Evolutionary conservation across 345 rosid genomes (phyloP).

Genomic region (Gossypium arboreum): DNA sequence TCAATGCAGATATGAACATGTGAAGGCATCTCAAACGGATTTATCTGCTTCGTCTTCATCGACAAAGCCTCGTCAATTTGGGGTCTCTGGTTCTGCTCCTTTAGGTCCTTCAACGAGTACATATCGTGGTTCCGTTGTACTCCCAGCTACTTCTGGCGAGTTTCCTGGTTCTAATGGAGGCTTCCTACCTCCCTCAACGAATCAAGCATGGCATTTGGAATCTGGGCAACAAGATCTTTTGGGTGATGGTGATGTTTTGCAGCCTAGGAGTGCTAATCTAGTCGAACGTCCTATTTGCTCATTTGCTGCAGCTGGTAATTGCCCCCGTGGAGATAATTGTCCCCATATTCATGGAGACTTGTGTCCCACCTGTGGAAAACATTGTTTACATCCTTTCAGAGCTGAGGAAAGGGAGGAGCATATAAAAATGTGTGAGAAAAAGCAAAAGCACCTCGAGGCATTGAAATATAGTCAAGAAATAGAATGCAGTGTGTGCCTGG

Average conservation of each 20-base stretch:
- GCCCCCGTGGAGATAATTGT: conserved; percentile 77
- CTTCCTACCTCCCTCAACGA: neutral
- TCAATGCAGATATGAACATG: conserved; percentile 84
- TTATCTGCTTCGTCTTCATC: conserved; percentile 60
- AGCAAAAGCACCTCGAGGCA: conserved; percentile 61
- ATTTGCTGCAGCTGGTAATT: conserved; percentile 80
- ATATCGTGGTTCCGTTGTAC: conserved; percentile 22
- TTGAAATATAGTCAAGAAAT: conserved; percentile 57
- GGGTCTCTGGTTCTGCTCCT: conserved; percentile 28
- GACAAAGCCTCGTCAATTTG: conserved; percentile 27
- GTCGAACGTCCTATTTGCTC: conserved; percentile 74
- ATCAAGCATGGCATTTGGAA: conserved; percentile 37
- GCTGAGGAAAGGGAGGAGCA: conserved; percentile 81
- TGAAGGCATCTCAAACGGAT: conserved; percentile 42
- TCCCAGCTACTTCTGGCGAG: conserved; percentile 29
- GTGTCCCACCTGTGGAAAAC: conserved; percentile 78
- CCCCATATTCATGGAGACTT: conserved; percentile 78
- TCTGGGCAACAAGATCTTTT: conserved; percentile 25
- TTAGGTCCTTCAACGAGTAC: conserved; percentile 22
- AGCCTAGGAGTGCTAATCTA: conserved; percentile 40
- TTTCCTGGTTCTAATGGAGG: conserved; percentile 29
- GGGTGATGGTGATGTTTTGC: conserved; percentile 32
- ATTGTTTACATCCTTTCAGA: conserved; percentile 86
- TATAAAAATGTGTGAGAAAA: conserved; percentile 57
- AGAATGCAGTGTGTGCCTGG: conserved; percentile 70